These are phyloP conservation scores for Danielia oregonensis DNA, from an alignment of 805 yeast genomes.

Conservation along the genomic window DNA sequence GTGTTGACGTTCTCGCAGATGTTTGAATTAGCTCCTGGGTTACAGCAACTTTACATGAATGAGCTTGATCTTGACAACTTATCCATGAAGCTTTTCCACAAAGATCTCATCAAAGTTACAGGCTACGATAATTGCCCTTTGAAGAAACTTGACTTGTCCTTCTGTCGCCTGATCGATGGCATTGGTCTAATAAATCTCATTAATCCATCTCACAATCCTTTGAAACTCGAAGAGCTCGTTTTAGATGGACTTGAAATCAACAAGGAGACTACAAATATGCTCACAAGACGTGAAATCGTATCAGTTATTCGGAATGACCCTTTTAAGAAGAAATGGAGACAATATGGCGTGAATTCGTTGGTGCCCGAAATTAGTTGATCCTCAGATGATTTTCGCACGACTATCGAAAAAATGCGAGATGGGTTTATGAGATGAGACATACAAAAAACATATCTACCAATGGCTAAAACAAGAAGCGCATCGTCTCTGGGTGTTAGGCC, in stretches of 20 bases:
- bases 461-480: slow-evolving; percentile 31
- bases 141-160: slow-evolving; percentile 33
- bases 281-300: slow-evolving; percentile 17
- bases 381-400: neutral
- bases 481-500: slow-evolving; percentile 13
- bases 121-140: slow-evolving; percentile 17
- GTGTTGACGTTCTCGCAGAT: slow-evolving; percentile 9
- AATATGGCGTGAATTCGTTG: slow-evolving; percentile 33
- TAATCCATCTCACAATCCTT: slow-evolving; percentile 8
- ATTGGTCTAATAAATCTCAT: slow-evolving; percentile 35
- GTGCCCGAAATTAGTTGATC: slow-evolving; percentile 4
- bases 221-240: slow-evolving; percentile 20
- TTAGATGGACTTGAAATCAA: slow-evolving; percentile 34
- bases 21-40: slow-evolving; percentile 14
- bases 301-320: slow-evolving; percentile 22
- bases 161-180: slow-evolving; percentile 32
- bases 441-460: slow-evolving; percentile 6
- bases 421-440: slow-evolving; percentile 7
- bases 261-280: slow-evolving; percentile 22
- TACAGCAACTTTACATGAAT: slow-evolving; percentile 24
- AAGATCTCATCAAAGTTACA: slow-evolving; percentile 20
- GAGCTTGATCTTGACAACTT: slow-evolving; percentile 36
- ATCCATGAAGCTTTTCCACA: slow-evolving; percentile 26
- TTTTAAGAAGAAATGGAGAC: slow-evolving; percentile 27
- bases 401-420: neutral